These are phyloP conservation scores for Magnolia kwangsiensis DNA, from an alignment of 164 flowering plant genomes.

Conservation along the genomic window DNA sequence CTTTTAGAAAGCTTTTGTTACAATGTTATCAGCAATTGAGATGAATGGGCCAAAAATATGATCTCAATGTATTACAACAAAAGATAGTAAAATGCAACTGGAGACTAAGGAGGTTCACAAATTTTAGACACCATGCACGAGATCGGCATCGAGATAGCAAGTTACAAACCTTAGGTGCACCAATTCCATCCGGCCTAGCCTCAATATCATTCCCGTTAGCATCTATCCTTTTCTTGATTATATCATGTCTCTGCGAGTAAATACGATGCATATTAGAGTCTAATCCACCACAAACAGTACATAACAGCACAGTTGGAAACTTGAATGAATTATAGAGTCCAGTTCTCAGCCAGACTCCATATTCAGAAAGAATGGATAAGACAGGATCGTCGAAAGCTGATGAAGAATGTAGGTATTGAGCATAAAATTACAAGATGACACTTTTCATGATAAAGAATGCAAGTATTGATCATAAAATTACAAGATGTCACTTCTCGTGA, in stretches of 20 bases:
- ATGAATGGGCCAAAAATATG: background rate
- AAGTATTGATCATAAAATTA: background rate
- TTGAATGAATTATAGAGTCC: background rate
- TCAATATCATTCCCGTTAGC: conserved; percentile 66
- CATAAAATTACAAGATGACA: background rate
- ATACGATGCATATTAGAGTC: background rate
- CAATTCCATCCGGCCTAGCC: conserved; percentile 64
- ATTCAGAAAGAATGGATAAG: background rate
- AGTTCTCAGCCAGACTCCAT: background rate
- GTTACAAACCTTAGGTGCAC: conserved; percentile 63
- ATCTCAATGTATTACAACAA: too few species aligned
- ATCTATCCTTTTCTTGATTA: conserved; percentile 71
- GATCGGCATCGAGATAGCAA: background rate
- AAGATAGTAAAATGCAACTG: too few species aligned
- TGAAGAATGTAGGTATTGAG: background rate
- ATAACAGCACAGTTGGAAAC: background rate
- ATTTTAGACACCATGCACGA: background rate
- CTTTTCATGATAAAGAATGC: background rate
- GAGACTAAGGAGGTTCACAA: background rate
- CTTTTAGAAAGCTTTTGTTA: too few species aligned
- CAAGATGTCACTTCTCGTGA: background rate
- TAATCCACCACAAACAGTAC: too few species aligned
- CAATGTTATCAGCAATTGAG: background rate
- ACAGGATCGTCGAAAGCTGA: background rate
- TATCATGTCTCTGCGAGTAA: conserved; percentile 69